Conservation (phyloP, 2,329 filamentous ascomycete genomes). For the Aspergillus spinulosporus region DNA sequence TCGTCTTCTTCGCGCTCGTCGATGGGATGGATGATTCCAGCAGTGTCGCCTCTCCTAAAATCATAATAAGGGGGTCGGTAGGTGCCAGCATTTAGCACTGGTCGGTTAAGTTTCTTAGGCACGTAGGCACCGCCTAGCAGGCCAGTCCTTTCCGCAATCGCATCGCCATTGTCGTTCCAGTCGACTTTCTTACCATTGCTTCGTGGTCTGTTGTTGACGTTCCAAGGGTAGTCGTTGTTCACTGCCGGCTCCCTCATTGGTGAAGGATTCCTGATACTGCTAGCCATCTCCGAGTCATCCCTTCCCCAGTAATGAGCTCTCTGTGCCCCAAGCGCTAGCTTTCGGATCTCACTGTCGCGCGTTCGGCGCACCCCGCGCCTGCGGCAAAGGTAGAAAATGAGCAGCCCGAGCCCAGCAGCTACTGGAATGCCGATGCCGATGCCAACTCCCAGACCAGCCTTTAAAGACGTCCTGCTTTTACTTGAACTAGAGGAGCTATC, state of each 20-base stretch:
- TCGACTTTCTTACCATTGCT: constrained; percentile 22
- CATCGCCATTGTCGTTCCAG: constrained; percentile 32
- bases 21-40: constrained; percentile 62
- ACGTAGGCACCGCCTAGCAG: constrained; percentile 44
- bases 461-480: constrained; percentile 33
- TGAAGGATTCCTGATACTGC: constrained; percentile 36
- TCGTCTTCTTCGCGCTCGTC: constrained; percentile 64
- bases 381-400: constrained; percentile 54
- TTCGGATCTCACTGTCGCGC: constrained; percentile 57
- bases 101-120: constrained; percentile 42
- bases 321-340: constrained; percentile 54
- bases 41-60: constrained; percentile 49
- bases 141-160: constrained; percentile 44
- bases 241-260: constrained; percentile 22
- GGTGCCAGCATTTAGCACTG: constrained; percentile 39
- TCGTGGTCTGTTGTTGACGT: constrained; percentile 17
- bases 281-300: constrained; percentile 42
- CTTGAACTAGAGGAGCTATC: constrained; percentile 14
- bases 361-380: constrained; percentile 45
- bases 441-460: constrained; percentile 64
- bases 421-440: constrained; percentile 63
- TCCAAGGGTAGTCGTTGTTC: constrained; percentile 34
- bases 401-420: constrained; percentile 48
- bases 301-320: constrained; percentile 45
- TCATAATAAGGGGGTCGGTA: constrained; percentile 51